Base-by-base conservation (phyloP, 1,139 yeast genomes). In the Wickerhamiella infanticola region DNA sequence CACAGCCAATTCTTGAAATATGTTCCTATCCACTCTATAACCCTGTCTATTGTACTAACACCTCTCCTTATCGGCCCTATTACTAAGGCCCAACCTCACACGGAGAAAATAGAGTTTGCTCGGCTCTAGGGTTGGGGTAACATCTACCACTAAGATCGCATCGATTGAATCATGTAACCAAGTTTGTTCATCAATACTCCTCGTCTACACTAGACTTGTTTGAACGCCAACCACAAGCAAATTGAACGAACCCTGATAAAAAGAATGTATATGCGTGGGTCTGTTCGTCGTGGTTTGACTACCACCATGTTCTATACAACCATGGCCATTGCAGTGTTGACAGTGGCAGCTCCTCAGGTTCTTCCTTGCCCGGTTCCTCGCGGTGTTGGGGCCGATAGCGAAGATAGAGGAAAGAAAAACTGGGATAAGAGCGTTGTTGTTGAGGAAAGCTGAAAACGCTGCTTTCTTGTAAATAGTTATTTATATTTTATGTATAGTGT, bases 301-400 rank as follows among this genome's bases (percentile, higher is more conserved):
- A 73, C 74, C 48, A 79, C 85, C 26, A 69, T 81, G 49, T 81
- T 81, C 63, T 74, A 80, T 33, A 75, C 86, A n/a, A 81, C 90
- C 0, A 79, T 80, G 55, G 73, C 81, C 35, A 76, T 81, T 31
- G 81, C 90, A 42, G 73, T 81, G 50, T 65, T 77, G 46, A 66
- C 83, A 45, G 90, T 81, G 9, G 76, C 81, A 2, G 80, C 83
- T 9, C 81, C 81, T 54, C 74, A 80, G 18, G 54, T 78, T 13
- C 62, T 81, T 44, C 86, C 86, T n/a, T 81, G 93, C 63, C 93
- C 93, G 1, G 79, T 79, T 24, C 80, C 76, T 53, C 53, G 59
- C 4, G 63, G 57, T 4, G 58, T 59, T 29, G 62, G 58, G 24
- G 45, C 52, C 31, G 35, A 42, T 33, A 44, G 48, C 39, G 46